A percentile compares a stretch with the other conserved stretches of the same genome.
phyloP scores from a whole-genome alignment of 495 filamentous ascomycete species.

The Hyaloscypha bicolor region DNA sequence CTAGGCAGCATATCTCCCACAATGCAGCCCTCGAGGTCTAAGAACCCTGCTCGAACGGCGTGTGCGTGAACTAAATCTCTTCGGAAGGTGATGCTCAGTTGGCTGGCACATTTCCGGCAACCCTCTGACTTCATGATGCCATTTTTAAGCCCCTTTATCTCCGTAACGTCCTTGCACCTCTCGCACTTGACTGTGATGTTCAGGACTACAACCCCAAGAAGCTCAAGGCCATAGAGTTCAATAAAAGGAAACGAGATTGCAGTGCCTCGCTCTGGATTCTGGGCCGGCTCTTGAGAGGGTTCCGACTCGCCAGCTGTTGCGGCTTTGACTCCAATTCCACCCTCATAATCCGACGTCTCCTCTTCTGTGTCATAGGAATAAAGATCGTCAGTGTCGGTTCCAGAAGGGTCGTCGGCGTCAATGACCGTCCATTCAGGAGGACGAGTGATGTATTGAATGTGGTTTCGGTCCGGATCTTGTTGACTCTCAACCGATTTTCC shows the following conservation, averaged over 20 bases:
- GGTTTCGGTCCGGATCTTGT: constrained; percentile 41
- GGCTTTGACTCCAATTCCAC: constrained; percentile 37
- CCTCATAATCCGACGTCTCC: constrained; percentile 38
- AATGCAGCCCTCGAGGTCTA: constrained; percentile 80
- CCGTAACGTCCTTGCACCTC: constrained; percentile 77
- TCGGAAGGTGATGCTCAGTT: constrained; percentile 70
- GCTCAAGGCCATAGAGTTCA: constrained; percentile 79
- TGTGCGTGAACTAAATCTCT: constrained; percentile 75
- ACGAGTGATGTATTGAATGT: constrained; percentile 76
- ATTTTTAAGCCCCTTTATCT: constrained; percentile 65
- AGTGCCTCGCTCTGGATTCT: constrained; percentile 62
- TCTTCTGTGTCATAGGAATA: constrained; percentile 48
- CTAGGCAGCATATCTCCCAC: constrained; percentile 80
- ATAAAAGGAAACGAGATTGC: constrained; percentile 81
- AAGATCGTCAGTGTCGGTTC: constrained; percentile 43
- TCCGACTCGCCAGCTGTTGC: constrained; percentile 31
- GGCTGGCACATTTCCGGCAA: constrained; percentile 79
- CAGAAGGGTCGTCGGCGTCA: constrained; percentile 31
- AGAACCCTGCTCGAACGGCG: constrained; percentile 77
- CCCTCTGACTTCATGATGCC: constrained; percentile 43
- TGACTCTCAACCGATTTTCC: constrained; percentile 31
- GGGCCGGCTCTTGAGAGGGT: constrained; percentile 8
- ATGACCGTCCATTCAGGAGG: constrained; percentile 78
- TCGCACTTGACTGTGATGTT: constrained; percentile 79
- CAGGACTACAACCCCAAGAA: constrained; percentile 72